Conservation (phyloP, 2,329 filamentous ascomycete species). For the Aspergillus sp. region DNA sequence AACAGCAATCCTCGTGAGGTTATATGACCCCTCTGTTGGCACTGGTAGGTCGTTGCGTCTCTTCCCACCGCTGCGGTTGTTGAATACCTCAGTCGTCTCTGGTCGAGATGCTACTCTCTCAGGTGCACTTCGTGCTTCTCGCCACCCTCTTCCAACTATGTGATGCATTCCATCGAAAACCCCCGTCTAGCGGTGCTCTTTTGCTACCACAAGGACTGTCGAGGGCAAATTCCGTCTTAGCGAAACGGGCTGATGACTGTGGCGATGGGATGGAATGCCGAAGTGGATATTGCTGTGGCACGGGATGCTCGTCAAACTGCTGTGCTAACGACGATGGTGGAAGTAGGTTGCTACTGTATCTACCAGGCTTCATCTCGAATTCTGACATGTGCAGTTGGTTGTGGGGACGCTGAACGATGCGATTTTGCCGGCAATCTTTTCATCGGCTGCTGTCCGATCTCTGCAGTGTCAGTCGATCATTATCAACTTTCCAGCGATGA, state of each 20-base stretch:
- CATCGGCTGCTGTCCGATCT: slow-evolving; percentile 7
- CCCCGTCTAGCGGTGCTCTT: not conserved
- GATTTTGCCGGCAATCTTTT: slow-evolving; percentile 7
- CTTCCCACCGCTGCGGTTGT: not conserved
- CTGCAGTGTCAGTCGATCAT: not conserved
- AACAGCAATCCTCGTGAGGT: not conserved
- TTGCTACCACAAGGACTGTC: not conserved
- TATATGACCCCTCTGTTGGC: not conserved
- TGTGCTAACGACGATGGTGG: slow-evolving; percentile 8
- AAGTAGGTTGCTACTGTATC: not conserved
- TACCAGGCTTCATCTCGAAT: not conserved
- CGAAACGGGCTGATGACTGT: not conserved
- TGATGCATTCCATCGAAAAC: not conserved
- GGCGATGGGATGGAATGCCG: slow-evolving; percentile 3
- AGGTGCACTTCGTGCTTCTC: not conserved
- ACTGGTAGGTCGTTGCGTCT: not conserved
- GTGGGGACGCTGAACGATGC: slow-evolving; percentile 3
- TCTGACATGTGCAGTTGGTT: slow-evolving; percentile 3
- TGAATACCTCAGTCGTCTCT: not conserved
- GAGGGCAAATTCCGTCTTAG: not conserved
- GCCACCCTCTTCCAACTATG: not conserved
- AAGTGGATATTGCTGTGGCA: slow-evolving; percentile 5
- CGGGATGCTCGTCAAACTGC: slow-evolving; percentile 7
- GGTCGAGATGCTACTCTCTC: not conserved
- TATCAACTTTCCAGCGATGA: not conserved